phyloP scores from a whole-genome alignment of 192 early-diverging fungal species.

The Entomortierella chlamydospora region DNA sequence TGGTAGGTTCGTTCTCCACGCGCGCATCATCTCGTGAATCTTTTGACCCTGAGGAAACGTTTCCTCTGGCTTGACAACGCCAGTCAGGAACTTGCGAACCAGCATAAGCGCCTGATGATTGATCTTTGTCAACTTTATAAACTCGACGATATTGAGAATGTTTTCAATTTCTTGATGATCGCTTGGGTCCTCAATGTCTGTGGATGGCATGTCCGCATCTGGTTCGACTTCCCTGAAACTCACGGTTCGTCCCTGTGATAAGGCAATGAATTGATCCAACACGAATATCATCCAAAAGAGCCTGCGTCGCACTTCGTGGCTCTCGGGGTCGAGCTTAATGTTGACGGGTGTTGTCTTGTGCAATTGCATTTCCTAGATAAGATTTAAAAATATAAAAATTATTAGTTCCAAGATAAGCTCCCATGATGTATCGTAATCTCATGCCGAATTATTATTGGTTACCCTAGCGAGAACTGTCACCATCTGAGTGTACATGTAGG shows the following conservation, averaged over 20 bases:
- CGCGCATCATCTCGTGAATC: slow-evolving; percentile 28
- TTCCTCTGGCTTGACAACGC: slow-evolving; percentile 40
- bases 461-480: slow-evolving; percentile 48
- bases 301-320: slow-evolving; percentile 37
- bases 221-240: slow-evolving; percentile 42
- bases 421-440: too few species aligned
- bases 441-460: slow-evolving; percentile 1
- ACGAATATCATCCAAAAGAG: slow-evolving; percentile 42
- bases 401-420: too few species aligned
- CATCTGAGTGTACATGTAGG: slow-evolving; percentile 60
- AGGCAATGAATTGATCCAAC: slow-evolving; percentile 37
- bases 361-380: slow-evolving; percentile 32
- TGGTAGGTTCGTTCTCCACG: slow-evolving; percentile 48
- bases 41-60: slow-evolving; percentile 23
- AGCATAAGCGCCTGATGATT: slow-evolving; percentile 34
- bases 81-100: slow-evolving; percentile 38
- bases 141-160: slow-evolving; percentile 40
- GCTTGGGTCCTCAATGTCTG: slow-evolving; percentile 27
- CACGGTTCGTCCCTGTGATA: slow-evolving; percentile 42
- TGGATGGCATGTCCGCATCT: slow-evolving; percentile 32
- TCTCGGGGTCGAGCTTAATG: slow-evolving; percentile 36
- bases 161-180: slow-evolving; percentile 44
- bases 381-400: too few species aligned
- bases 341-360: slow-evolving; percentile 45
- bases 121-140: slow-evolving; percentile 36